Base-by-base conservation (phyloP, 352 stramenopile genomes). In the Phytophthora foliorum region DNA sequence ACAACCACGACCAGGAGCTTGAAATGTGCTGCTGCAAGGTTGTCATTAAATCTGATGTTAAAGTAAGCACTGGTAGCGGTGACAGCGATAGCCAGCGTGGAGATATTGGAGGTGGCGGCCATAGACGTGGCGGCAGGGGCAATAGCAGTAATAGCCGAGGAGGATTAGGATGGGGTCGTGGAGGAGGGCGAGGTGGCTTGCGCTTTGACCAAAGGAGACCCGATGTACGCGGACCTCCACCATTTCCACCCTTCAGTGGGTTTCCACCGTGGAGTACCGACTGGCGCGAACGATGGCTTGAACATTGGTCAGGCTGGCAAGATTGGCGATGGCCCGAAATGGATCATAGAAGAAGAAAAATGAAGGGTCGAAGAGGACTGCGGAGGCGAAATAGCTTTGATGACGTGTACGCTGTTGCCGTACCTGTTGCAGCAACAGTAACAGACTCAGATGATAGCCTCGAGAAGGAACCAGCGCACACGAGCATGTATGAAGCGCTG, bases 331-430 rank as follows among this genome's bases (percentile, higher is more conserved):
- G 67, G 61, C 55, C 54, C 11, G 34, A 34, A 29, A 32, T 55
- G 17, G 34, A 52, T 29, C 22, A 42, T 6, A 52, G 34, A 46
- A 67, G 63, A 49, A 67, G 49, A 57, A 67, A 25, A 27, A 41
- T 19, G 32, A 57, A 42, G 55, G 54, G 27, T 16, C 53, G 64
- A 57, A 54, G 53, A 31, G 32, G 54, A 58, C 45, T 76, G 19
- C 78, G 78, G 39, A 77, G 81, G 3, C 75, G 67, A 19, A 84
- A 88, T 31, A 90, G 81, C 52, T 90, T 90, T 25, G 80, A 86
- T 44, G 82, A 77, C 8, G 57, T 82, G 3, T 72, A 72, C n/a
- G 56, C 57, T 48, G 62, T 74, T 6, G 53, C 59, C 10, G 61
- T 78, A 7, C 71, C 71, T 50, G 55, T 75, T 41, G 61, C 63